Base-by-base conservation (phyloP, 768 basidiomycete genomes). In the Russula compacta region DNA sequence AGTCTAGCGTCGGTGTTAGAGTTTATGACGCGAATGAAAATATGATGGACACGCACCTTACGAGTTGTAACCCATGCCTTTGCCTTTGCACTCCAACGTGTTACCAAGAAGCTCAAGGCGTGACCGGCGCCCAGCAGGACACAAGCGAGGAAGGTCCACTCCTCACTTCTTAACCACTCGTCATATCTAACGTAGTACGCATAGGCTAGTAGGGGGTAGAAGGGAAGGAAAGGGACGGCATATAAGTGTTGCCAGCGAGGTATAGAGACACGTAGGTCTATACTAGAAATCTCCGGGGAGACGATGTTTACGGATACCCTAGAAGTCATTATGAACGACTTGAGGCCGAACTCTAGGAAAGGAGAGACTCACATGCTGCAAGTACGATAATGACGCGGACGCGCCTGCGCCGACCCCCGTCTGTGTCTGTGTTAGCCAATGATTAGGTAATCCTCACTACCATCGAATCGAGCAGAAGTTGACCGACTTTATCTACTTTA, bases 81-180 rank as follows among this genome's bases (percentile, higher is more conserved):
- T 55, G 90, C 89, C 32, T 76, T 82, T 11, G 86, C 79, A 69
- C 83, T 93, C 97, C 97, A 99, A 66, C 82, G 82, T 0, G 95
- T 99, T 12, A 88, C 78, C 48, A 99, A 77, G 73, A 94, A 99
- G 69, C 90, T 93, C 59, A 99, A 80, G 3, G 93, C 92, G 72
- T 98, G 97, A 2, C 88, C 84, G 6, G 83, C 87, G 21, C 89
- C 89, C 8, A 99, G 81, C 3, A 84, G 74, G 14, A 95, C 87
- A 66, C 89, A 93, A 40, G 89, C 90, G 21, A 98, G 81, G 71
- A 98, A 99, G 0, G 97, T 95, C 95, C 95, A 98, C 72, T 98
- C 95, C 74, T 95, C 93, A 59, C 89, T 91, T 69, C 86, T 81
- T 57, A 98, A 76, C 89, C 91, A 97, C 63, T 85, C 76, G 68